Evolutionary conservation across 352 stramenopile species (phyloP), one percentile per base, ranked within the genome.

Genomic region (Globisporangium paddicum): DNA sequence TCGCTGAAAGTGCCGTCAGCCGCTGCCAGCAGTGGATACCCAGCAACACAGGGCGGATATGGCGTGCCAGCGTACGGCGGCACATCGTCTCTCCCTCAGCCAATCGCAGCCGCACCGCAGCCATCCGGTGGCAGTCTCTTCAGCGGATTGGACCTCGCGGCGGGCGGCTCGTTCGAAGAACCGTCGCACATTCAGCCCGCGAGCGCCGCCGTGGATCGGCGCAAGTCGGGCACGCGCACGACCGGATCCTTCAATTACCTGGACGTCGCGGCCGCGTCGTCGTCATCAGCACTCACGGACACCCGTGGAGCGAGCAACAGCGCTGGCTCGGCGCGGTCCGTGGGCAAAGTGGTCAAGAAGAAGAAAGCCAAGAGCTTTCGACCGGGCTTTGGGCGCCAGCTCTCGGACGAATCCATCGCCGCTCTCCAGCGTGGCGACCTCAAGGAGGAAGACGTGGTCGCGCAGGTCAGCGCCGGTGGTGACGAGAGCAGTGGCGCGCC

Each of bases 351-450:
- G 19, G 87, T 89, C 37, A 90, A 90, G 70, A 89, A 89, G 70
- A 91, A 91, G 60, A 95, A 93, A 66, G 91, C 85, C 34, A 92
- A 92, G 67, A 86, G 73, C 13, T 95, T 95, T 49, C 85, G 85
- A 6, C 85, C 85, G 13, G 85, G 85, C 0, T 95, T 95, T 58
- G 85, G 82, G 5, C 82, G 85, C 3, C 79, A 93, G 45, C 65
- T 90, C n/a, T 95, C 85, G 32, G 85, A 95, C 60, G 85, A 95
- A 50, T 89, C 82, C 0, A 67, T 76, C n/a, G 82, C 82, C 2
- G 84, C 84, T 3, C 53, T 93, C 28, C 82, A 93, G 38, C 85
- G 85, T 41, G 82, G 82, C 28, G 85, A 95, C 30, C 57, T 92
- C 11, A 86, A 86, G 30, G 67, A 89, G 58, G 85, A 86, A 49